A percentile compares a stretch with the other conserved stretches of the same genome.
phyloP scores from a whole-genome alignment of 2,329 filamentous ascomycete species.

The Aspergillus luchuensis region DNA sequence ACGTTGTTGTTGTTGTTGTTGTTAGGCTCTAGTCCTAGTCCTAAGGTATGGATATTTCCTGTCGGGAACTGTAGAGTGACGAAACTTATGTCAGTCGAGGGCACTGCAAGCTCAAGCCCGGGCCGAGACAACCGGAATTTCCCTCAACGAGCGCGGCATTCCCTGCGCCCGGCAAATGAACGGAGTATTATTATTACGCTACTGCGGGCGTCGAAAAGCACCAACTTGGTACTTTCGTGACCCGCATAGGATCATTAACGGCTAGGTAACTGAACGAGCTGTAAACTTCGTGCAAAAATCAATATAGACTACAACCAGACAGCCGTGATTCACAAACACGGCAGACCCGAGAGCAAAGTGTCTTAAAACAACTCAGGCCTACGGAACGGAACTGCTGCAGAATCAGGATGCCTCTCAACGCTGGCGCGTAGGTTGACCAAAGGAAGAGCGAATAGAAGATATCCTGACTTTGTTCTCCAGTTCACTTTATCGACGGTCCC shows the following conservation, averaged over 20 bases:
- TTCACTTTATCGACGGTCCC: constrained; percentile 81
- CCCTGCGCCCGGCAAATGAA: constrained; percentile 28
- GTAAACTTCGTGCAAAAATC: not conserved
- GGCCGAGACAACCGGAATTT: constrained; percentile 35
- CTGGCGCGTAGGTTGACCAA: constrained; percentile 40
- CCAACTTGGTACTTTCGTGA: constrained; percentile 28
- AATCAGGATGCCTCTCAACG: constrained; percentile 39
- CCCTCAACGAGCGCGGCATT: constrained; percentile 21
- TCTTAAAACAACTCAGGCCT: not conserved
- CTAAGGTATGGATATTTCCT: not conserved
- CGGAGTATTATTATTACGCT: constrained; percentile 41
- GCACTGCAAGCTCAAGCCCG: constrained; percentile 22
- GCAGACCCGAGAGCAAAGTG: not conserved
- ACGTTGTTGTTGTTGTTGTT: not conserved
- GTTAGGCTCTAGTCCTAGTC: not conserved
- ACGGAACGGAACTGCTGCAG: not conserved
- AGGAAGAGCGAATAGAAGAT: constrained; percentile 9
- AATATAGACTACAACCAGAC: not conserved
- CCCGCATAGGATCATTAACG: not conserved
- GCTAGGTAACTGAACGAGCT: not conserved
- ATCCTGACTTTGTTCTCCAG: constrained; percentile 45
- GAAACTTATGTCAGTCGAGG: constrained; percentile 19
- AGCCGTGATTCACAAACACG: not conserved
- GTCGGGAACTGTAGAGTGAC: constrained; percentile 16
- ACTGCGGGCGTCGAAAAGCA: constrained; percentile 19